Evolutionary conservation across 2,329 filamentous ascomycete species (phyloP), one percentile per base, ranked within the genome.

Genomic region (Huntiella bhutanensis): DNA sequence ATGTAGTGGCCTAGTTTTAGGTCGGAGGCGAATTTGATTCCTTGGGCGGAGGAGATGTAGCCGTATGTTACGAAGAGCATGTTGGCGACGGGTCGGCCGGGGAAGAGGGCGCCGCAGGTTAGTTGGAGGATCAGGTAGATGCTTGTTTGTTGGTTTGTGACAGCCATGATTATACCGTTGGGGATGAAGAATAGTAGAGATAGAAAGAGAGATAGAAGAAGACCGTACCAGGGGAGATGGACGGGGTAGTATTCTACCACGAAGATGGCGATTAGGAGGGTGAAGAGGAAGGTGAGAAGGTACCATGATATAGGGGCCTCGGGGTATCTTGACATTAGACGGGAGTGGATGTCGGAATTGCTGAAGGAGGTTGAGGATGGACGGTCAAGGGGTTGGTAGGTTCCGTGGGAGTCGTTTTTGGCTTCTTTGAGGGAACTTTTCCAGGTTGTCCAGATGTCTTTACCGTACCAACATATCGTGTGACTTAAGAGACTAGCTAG

Each of bases 21-120:
- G 58, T 93, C 85, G 2, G 82, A 79, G 1, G 82, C 80, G 57
- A 92, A 93, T 57, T 92, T 91, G 59, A 92, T 80, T 22, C 85
- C 85, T 62, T 93, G 85, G 0, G 83, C 82, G 0, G 82, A 87
- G 4, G 82, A 86, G 56, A 91, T 91, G 61, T 91, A 92, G 51
- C 83, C 84, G 58, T 91, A 93, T 0, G 83, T 91, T 41, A 88
- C 83, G 55, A 92, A 93, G 33, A 92, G 82, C 85, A 92, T 92
- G 60, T 92, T 91, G 43, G 84, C 85, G 8, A 92, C 82, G 1
- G 85, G 85, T 1, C 81, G 78, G 22, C 85, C 85, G 1, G 84
- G 84, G 58, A 92, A 92, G 12, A 85, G 68, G 43, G 73, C 77
- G 46, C 85, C 85, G 52, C 82, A 88, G 52, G 91, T 78, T 48